These are phyloP conservation scores for Biscogniauxia marginata DNA, from an alignment of 2,329 filamentous ascomycete species.

Conservation along the genomic window DNA sequence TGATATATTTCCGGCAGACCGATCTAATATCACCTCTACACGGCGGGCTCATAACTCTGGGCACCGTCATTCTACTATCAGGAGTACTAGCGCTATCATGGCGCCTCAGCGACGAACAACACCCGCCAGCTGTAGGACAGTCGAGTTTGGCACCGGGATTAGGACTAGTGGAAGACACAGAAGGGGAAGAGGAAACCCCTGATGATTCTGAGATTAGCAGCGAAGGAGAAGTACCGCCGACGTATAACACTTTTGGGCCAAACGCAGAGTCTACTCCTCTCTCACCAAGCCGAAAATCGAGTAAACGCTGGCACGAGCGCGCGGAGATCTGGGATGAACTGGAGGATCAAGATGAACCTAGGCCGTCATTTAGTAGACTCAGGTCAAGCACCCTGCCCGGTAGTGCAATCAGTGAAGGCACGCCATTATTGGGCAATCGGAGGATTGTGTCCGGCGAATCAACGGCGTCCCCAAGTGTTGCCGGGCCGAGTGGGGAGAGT, in stretches of 20 bases:
- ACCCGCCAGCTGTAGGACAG: constrained; percentile 57
- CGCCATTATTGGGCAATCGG: constrained; percentile 36
- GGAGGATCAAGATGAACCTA: constrained; percentile 64
- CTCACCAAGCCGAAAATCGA: constrained; percentile 46
- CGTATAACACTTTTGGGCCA: constrained; percentile 50
- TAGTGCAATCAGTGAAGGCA: constrained; percentile 36
- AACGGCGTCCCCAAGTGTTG: constrained; percentile 25
- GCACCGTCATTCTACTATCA: constrained; percentile 79
- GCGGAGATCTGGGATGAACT: constrained; percentile 87
- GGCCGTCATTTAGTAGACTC: constrained; percentile 39
- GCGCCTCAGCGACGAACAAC: constrained; percentile 80
- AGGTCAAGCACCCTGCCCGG: constrained; percentile 50
- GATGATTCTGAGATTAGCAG: constrained; percentile 47
- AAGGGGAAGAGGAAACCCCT: constrained; percentile 58
- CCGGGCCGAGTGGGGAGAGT: constrained; percentile 18
- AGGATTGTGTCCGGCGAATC: constrained; percentile 28
- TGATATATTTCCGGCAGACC: constrained; percentile 94
- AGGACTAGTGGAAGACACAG: constrained; percentile 71
- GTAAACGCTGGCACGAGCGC: constrained; percentile 61
- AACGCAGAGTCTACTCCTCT: constrained; percentile 38
- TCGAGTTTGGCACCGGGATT: constrained; percentile 79
- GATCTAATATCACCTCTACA: constrained; percentile 73
- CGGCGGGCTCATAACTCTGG: constrained; percentile 79
- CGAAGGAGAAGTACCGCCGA: constrained; percentile 35
- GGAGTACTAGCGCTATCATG: constrained; percentile 92